Percentiles rank a stretch among this genome's conserved stretches.
phyloP scores from a whole-genome alignment of 306 rosid species.

The Rosa rugosa region DNA sequence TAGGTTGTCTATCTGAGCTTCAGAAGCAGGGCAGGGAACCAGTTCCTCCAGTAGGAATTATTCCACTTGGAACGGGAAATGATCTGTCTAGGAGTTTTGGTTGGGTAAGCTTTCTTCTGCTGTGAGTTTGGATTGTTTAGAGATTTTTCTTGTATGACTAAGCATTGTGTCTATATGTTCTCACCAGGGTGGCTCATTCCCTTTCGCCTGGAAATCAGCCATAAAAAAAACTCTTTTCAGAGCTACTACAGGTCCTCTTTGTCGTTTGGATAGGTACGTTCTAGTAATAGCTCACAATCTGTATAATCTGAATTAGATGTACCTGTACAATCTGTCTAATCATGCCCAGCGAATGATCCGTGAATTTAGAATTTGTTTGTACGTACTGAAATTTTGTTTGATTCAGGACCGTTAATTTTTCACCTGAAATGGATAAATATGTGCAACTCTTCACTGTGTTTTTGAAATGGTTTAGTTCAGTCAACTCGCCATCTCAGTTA shows the following conservation, averaged over 20 bases:
- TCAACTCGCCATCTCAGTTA: not conserved
- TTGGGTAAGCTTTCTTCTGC: conserved; percentile 66
- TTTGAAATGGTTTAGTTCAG: not conserved
- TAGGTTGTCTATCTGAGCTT: conserved; percentile 83
- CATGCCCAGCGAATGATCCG: not conserved
- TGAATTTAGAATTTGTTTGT: conserved; percentile 9
- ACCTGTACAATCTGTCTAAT: conserved; percentile 9
- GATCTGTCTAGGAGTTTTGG: conserved; percentile 90
- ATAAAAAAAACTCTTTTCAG: conserved; percentile 64
- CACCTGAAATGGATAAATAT: not conserved
- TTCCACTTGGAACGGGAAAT: conserved; percentile 98
- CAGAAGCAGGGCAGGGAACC: conserved; percentile 47
- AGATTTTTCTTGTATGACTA: conserved; percentile 28
- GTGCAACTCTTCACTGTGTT: not conserved
- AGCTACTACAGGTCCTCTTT: conserved; percentile 59
- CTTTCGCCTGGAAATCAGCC: conserved; percentile 89
- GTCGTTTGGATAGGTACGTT: conserved; percentile 72
- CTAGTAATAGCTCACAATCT: not conserved
- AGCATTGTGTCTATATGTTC: conserved; percentile 30
- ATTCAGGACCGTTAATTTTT: not conserved
- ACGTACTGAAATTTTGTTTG: not conserved
- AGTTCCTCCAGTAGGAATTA: conserved; percentile 83
- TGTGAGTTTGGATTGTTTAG: conserved; percentile 15
- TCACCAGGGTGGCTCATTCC: conserved; percentile 94
- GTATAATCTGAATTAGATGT: conserved; percentile 7